These are phyloP conservation scores for Stephania yunnanensis DNA, from an alignment of 164 flowering plant genomes.

Conservation along the genomic window DNA sequence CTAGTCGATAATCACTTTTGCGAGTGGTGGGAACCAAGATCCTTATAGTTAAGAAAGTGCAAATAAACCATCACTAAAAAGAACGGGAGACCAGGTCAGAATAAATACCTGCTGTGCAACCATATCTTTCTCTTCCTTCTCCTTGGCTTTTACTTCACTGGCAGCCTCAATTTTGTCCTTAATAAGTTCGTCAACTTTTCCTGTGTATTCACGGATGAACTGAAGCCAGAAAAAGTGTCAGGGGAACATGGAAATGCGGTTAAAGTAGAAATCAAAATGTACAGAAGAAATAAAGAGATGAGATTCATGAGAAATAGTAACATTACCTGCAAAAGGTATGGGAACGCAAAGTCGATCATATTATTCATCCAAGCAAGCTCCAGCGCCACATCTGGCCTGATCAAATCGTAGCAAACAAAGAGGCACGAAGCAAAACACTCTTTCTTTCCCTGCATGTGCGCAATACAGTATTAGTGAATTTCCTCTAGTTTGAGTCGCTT, in stretches of 20 bases:
- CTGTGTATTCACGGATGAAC: conserved; percentile 86
- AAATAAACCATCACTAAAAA: background rate
- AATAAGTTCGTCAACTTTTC: conserved; percentile 90
- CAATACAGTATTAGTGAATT: background rate
- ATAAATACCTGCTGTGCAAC: conserved; percentile 82
- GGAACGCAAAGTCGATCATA: conserved; percentile 94
- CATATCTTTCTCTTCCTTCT: conserved; percentile 87
- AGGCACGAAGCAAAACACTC: conserved; percentile 97
- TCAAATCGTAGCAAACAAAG: conserved; percentile 86
- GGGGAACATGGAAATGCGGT: background rate
- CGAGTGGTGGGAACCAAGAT: background rate
- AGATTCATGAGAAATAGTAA: background rate
- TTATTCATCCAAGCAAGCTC: conserved; percentile 98
- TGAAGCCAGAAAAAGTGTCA: conserved; percentile 18
- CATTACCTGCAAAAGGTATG: conserved; percentile 86
- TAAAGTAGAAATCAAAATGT: background rate
- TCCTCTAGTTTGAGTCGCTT: background rate
- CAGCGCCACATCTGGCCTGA: conserved; percentile 89
- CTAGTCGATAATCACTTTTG: background rate
- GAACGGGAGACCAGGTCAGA: background rate
- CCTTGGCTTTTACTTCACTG: conserved; percentile 80
- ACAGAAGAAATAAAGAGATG: background rate
- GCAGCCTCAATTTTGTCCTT: conserved; percentile 82
- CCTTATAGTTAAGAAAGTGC: background rate
- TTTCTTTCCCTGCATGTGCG: conserved; percentile 78